phyloP scores from a whole-genome alignment of 1,284 basidiomycete species.

The Cutaneotrichosporon sp. region DNA sequence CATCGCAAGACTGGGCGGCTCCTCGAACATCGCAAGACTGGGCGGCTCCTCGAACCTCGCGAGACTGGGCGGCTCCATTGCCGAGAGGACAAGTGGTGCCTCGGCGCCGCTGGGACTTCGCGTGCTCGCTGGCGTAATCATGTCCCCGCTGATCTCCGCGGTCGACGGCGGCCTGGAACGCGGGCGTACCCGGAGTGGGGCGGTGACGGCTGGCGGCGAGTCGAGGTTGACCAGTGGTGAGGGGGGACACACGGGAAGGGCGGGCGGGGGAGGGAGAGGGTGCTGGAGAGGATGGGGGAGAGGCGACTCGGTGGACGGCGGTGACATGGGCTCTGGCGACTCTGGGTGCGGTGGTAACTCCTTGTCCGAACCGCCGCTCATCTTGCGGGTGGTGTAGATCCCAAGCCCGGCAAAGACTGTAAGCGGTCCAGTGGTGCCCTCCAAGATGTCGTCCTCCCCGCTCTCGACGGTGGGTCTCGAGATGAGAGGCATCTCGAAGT shows the following conservation, averaged over 20 bases:
- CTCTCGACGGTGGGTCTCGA: not conserved
- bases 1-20: not conserved
- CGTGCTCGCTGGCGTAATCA: not conserved
- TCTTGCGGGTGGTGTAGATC: not conserved
- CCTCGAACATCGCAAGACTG: not conserved
- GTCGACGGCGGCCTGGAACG: not conserved
- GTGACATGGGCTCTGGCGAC: not conserved
- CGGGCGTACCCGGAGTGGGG: not conserved
- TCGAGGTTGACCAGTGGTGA: not conserved
- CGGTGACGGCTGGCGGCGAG: not conserved
- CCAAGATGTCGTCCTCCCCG: not conserved
- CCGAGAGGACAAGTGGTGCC: no score
- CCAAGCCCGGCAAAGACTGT: not conserved
- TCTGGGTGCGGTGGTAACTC: not conserved
- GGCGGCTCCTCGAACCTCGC: not conserved
- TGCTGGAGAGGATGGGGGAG: not conserved
- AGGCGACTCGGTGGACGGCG: no score
- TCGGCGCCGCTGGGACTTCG: not conserved
- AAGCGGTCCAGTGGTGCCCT: not conserved
- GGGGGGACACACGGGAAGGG: not conserved
- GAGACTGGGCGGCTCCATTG: no score
- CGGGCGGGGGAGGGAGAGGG: not conserved
- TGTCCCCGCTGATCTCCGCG: not conserved
- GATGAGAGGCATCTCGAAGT: not conserved
- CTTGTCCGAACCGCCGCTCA: not conserved